Evolutionary conservation across 495 filamentous ascomycete genomes (phyloP).

Genomic region (Xeromyces bisporus): DNA sequence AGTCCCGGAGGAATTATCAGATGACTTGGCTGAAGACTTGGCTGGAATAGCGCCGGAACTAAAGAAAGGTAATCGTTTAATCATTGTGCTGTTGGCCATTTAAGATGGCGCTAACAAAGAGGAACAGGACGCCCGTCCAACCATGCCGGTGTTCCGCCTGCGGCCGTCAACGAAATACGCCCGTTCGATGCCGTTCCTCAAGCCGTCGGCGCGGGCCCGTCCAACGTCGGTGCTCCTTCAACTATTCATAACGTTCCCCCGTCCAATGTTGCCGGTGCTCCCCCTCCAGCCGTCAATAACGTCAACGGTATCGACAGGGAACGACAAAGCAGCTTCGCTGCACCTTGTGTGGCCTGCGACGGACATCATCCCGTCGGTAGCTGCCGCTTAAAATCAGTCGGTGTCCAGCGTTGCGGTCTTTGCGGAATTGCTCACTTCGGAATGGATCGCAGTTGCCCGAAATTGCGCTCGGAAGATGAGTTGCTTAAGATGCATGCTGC

Average conservation of each 20-base stretch:
- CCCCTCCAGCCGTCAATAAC: constrained; percentile 29
- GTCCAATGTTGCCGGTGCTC: no score
- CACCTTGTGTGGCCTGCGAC: constrained; percentile 38
- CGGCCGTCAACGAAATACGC: no score
- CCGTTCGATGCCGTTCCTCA: no score
- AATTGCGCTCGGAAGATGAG: constrained; percentile 39
- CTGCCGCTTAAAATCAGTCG: constrained; percentile 44
- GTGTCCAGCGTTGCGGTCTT: constrained; percentile 44
- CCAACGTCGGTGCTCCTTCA: no score
- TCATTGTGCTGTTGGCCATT: no score
- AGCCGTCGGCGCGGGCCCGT: no score
- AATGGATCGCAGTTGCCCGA: constrained; percentile 37
- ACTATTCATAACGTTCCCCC: no score
- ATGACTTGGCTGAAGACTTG: no score
- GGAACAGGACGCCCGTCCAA: constrained; percentile 19
- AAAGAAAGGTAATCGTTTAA: not conserved
- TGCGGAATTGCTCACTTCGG: constrained; percentile 55
- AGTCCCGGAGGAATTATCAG: constrained; percentile 5
- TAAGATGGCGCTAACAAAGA: constrained; percentile 3
- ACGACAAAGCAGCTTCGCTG: constrained; percentile 1
- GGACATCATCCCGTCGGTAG: constrained; percentile 33
- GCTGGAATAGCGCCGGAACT: not conserved
- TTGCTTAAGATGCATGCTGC: constrained; percentile 42
- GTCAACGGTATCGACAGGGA: no score
- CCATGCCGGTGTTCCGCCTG: no score